Evolutionary conservation across 2,329 filamentous ascomycete species (phyloP).

Genomic region (Penicillium sp.): DNA sequence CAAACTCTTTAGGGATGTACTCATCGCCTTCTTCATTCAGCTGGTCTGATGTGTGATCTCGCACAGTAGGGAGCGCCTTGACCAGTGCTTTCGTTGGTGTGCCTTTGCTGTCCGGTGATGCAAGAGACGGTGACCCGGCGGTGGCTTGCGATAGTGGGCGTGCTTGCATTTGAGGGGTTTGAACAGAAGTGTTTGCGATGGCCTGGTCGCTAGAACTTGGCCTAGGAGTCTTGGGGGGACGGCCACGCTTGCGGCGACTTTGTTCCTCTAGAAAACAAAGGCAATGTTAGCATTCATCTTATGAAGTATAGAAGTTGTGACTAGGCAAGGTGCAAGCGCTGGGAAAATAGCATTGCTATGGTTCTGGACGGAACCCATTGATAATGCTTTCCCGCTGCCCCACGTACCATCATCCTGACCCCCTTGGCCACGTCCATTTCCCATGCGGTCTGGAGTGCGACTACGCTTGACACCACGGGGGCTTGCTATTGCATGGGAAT

Average conservation of each 20-base stretch:
- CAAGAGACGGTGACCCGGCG: constrained; percentile 48
- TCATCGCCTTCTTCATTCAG: constrained; percentile 82
- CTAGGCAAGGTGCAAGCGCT: background rate
- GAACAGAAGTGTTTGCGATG: constrained; percentile 26
- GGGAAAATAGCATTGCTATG: background rate
- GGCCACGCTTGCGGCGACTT: constrained; percentile 43
- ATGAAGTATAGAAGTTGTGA: constrained; percentile 14
- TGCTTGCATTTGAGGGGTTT: constrained; percentile 37
- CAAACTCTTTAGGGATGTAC: constrained; percentile 85
- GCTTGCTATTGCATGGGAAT: constrained; percentile 43
- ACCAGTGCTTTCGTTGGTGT: constrained; percentile 73
- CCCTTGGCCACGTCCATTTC: constrained; percentile 48
- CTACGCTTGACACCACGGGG: constrained; percentile 69
- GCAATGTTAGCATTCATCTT: constrained; percentile 14
- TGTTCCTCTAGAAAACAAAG: constrained; percentile 29
- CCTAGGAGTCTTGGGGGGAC: constrained; percentile 43
- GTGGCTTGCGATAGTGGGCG: constrained; percentile 28
- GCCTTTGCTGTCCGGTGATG: constrained; percentile 55
- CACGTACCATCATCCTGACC: constrained; percentile 68
- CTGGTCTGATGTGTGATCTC: constrained; percentile 95
- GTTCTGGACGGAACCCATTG: background rate
- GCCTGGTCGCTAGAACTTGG: constrained; percentile 28
- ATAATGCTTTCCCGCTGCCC: constrained; percentile 16
- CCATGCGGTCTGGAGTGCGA: constrained; percentile 63
- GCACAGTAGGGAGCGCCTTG: constrained; percentile 88